Conservation (phyloP, 2,329 filamentous ascomycete species). For the Didymella pinodella region DNA sequence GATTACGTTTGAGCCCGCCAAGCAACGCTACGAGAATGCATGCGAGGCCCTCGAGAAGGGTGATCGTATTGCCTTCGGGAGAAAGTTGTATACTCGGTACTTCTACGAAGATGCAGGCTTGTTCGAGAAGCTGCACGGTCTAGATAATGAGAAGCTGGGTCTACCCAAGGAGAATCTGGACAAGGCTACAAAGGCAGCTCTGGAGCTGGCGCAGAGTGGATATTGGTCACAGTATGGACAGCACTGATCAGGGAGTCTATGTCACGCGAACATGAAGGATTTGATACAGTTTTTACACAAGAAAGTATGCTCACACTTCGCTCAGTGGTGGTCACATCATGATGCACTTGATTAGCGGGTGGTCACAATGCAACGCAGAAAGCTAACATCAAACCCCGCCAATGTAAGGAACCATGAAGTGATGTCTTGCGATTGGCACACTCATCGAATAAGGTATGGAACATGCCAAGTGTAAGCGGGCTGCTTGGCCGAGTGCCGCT, state of each 20-base stretch:
- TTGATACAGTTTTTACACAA: background rate
- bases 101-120: constrained; percentile 55
- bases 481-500: background rate
- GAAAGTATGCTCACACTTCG: background rate
- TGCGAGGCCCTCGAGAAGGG: constrained; percentile 56
- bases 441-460: background rate
- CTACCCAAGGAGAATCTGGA: constrained; percentile 68
- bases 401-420: background rate
- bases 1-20: constrained; percentile 52
- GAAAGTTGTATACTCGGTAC: constrained; percentile 60
- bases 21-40: constrained; percentile 60
- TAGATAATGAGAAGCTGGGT: constrained; percentile 63
- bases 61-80: constrained; percentile 54
- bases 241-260: background rate
- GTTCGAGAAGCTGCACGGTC: constrained; percentile 42
- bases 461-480: constrained; percentile 12
- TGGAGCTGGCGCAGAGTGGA: constrained; percentile 12
- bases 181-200: constrained; percentile 56
- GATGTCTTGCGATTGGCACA: background rate
- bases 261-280: background rate
- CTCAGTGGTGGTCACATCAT: background rate
- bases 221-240: constrained; percentile 4
- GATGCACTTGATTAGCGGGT: background rate
- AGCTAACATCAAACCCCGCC: background rate
- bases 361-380: background rate